phyloP scores from a whole-genome alignment of 2,329 filamentous ascomycete species.

The Diplodia corticola region DNA sequence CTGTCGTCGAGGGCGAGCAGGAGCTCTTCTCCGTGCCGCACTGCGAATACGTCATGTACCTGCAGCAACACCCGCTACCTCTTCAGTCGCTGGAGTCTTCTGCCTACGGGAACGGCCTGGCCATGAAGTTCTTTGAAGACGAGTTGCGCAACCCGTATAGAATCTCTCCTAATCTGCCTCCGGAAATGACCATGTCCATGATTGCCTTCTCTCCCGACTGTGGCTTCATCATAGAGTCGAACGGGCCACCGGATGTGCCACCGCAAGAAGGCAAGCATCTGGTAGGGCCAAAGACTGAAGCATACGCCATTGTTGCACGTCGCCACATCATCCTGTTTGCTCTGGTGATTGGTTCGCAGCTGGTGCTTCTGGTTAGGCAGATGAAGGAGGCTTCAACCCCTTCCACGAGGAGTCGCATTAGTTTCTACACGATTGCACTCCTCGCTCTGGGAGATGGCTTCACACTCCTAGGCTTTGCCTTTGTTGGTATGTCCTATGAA shows the following conservation, averaged over 20 bases:
- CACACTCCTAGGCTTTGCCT: slow-evolving; percentile 54
- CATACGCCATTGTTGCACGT: slow-evolving; percentile 53
- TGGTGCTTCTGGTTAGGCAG: slow-evolving; percentile 59
- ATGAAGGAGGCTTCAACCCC: slow-evolving; percentile 66
- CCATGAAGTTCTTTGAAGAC: slow-evolving; percentile 56
- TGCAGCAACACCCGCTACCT: slow-evolving; percentile 66
- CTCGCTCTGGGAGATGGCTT: slow-evolving; percentile 64
- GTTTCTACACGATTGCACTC: slow-evolving; percentile 63
- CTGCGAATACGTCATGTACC: slow-evolving; percentile 86
- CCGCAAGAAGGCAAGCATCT: slow-evolving; percentile 55
- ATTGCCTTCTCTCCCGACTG: slow-evolving; percentile 66
- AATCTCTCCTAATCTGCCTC: slow-evolving; percentile 52
- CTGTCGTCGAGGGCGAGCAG: slow-evolving; percentile 59
- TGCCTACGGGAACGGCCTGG: slow-evolving; percentile 23
- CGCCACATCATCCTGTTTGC: slow-evolving; percentile 56
- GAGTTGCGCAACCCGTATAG: slow-evolving; percentile 62
- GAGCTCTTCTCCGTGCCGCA: slow-evolving; percentile 67
- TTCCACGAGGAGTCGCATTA: slow-evolving; percentile 63
- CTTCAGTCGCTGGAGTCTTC: slow-evolving; percentile 20
- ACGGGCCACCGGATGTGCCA: slow-evolving; percentile 57
- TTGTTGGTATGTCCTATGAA: slow-evolving; percentile 51
- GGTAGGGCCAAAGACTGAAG: slow-evolving; percentile 58
- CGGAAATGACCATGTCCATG: slow-evolving; percentile 59
- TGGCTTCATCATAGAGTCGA: slow-evolving; percentile 64
- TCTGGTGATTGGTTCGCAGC: slow-evolving; percentile 52